Evolutionary conservation across 352 stramenopile genomes (phyloP), one percentile per base, ranked within the genome.

Genomic region (Pythium apleroticum): DNA sequence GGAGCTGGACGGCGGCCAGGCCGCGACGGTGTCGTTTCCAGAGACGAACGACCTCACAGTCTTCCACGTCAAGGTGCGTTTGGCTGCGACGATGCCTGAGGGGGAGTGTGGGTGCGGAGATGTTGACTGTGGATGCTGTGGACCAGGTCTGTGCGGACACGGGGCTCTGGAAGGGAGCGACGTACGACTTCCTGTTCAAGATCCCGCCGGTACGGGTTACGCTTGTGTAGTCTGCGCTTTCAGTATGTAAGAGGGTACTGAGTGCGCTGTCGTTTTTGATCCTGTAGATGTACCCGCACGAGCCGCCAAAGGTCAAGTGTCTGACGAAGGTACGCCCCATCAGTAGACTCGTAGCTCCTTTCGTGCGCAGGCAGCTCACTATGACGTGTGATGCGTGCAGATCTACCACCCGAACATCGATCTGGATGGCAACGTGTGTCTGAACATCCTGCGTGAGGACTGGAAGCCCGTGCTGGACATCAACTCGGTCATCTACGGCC

Each of bases 361-460:
- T n/a, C n/a, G n/a, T n/a, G n/a, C n/a, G n/a, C n/a, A n/a, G n/a
- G n/a, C n/a, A n/a, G n/a, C n/a, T n/a, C n/a, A n/a, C n/a, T n/a
- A 35, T 58, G 10, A 1, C 39, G 17, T 53, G 19, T 60, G 4
- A 52, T 43, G 3, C n/a, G 70, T 19, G 20, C 50, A 94, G 88
- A 98, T 99, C 71, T 99, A 99, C 73, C 97, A 99, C 77, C 97
- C 97, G 19, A 99, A 99, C 78, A 99, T 99, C 74, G 97, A 99
- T 76, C 78, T 99, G 30, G 90, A 99, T 66, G 97, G 97, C 41
- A 99, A 99, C 64, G 97, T 99, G 61, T 99, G 97, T 79, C 78
- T 99, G 33, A 98, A 98, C 77, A 98, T 98, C 68, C 77, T 99
- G 54, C 87, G 97, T 46, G 96, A 99, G 70, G 97, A 99, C 88